These are phyloP conservation scores for Lasiodiplodia theobromae DNA, from an alignment of 2,329 filamentous ascomycete species.

Conservation along the genomic window DNA sequence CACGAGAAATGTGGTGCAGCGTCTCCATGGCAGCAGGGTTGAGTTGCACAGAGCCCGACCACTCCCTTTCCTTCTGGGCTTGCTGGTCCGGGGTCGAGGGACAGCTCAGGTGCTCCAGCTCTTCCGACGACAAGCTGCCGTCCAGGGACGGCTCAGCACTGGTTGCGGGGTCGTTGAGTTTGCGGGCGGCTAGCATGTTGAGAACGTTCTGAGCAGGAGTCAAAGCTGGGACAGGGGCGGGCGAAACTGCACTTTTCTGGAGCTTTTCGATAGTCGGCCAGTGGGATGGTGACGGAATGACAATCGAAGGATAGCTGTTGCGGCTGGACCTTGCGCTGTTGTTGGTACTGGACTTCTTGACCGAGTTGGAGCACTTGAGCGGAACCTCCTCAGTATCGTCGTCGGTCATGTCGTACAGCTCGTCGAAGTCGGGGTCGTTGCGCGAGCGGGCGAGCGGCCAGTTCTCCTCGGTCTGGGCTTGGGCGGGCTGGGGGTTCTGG, in stretches of 20 bases:
- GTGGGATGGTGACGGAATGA: slow-evolving; percentile 64
- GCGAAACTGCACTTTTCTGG: slow-evolving; percentile 52
- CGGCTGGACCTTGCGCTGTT: slow-evolving; percentile 46
- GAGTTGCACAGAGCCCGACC: slow-evolving; percentile 66
- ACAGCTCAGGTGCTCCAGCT: slow-evolving; percentile 81
- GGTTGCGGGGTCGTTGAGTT: slow-evolving; percentile 71
- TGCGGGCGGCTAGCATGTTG: slow-evolving; percentile 68
- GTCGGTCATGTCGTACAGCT: slow-evolving; percentile 86
- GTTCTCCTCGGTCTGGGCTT: slow-evolving; percentile 47
- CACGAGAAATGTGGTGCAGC: slow-evolving; percentile 66
- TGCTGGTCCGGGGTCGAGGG: slow-evolving; percentile 79
- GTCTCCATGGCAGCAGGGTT: slow-evolving; percentile 83
- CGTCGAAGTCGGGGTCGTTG: slow-evolving; percentile 78
- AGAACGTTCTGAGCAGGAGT: slow-evolving; percentile 76
- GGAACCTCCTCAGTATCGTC: slow-evolving; percentile 63
- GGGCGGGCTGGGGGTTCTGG: slow-evolving; percentile 59
- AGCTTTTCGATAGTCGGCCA: slow-evolving; percentile 65
- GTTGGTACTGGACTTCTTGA: slow-evolving; percentile 49
- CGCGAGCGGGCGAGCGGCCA: slow-evolving; percentile 56
- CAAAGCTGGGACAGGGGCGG: slow-evolving; percentile 51
- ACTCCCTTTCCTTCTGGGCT: slow-evolving; percentile 64
- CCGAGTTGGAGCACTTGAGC: slow-evolving; percentile 60
- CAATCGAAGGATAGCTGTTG: slow-evolving; percentile 63
- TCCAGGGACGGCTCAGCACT: slow-evolving; percentile 89
- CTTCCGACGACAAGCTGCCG: slow-evolving; percentile 87